Conservation (phyloP, 2,329 filamentous ascomycete species). For the Plectosphaerella sp. region DNA sequence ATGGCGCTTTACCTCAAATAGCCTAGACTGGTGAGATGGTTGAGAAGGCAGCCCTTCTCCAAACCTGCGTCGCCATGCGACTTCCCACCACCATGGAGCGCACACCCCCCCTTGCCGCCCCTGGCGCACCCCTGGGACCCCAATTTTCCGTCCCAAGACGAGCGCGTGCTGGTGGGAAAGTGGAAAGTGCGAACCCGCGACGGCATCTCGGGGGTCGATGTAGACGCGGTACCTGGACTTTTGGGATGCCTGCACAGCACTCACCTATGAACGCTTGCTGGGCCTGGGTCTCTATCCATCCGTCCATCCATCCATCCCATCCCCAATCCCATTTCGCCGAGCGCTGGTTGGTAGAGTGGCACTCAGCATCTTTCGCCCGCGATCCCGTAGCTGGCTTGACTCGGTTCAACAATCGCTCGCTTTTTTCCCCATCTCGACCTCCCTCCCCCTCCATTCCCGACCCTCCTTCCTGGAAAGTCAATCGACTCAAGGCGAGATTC, state of each 20-base stretch:
- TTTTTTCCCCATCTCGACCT: constrained; percentile 8
- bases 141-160: constrained; percentile 3
- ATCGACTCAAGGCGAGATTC: neutral
- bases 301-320: neutral
- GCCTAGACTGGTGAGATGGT: constrained; percentile 35
- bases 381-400: constrained; percentile 1
- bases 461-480: neutral
- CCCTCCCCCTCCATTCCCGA: neutral
- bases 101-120: too few species aligned
- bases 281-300: neutral
- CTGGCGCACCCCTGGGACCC: neutral
- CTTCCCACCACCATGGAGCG: constrained; percentile 10
- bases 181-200: neutral
- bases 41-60: constrained; percentile 27
- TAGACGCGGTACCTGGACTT: neutral
- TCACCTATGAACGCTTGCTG: neutral
- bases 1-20: constrained; percentile 16
- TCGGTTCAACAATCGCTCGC: constrained; percentile 13
- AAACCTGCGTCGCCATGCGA: neutral
- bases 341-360: neutral
- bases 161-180: constrained; percentile 2
- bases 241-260: neutral
- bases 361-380: neutral
- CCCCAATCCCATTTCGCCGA: too few species aligned
- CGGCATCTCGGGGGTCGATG: neutral